phyloP scores from a whole-genome alignment of 495 filamentous ascomycete genomes.

The Xylaria scruposa region DNA sequence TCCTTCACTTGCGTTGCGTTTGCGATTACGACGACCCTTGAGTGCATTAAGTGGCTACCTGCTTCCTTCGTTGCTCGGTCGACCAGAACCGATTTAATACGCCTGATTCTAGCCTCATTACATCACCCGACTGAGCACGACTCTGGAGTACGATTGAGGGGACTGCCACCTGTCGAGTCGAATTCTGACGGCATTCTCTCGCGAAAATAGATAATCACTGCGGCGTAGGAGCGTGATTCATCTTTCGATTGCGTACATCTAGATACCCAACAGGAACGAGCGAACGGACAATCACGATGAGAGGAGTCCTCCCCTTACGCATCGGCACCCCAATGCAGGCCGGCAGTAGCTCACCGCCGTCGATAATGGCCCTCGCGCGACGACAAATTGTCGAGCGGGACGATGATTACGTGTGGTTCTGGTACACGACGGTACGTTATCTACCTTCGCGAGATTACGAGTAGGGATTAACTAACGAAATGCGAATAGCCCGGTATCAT shows the following conservation, averaged over 20 bases:
- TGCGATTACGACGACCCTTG: background rate
- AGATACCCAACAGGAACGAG: background rate
- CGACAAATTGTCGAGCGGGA: slow-evolving; percentile 43
- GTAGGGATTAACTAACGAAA: background rate
- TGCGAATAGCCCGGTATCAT: slow-evolving; percentile 60
- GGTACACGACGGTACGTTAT: slow-evolving; percentile 49
- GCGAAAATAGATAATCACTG: background rate
- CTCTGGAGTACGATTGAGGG: background rate
- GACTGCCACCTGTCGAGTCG: background rate
- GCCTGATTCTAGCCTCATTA: background rate
- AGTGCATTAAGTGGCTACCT: background rate
- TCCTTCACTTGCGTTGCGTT: background rate
- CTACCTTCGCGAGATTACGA: background rate
- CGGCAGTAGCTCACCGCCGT: background rate
- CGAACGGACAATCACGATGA: background rate
- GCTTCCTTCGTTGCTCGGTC: slow-evolving; percentile 13
- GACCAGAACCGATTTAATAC: background rate
- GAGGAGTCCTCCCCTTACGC: background rate
- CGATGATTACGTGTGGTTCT: slow-evolving; percentile 50
- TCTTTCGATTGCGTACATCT: background rate
- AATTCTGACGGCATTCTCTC: background rate
- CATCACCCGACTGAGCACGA: background rate
- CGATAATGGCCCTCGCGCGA: slow-evolving; percentile 18
- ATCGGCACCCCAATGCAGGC: slow-evolving; percentile 19
- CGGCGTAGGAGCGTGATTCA: background rate